Percentiles rank a stretch among this genome's conserved stretches.
Conservation (phyloP, 352 stramenopile genomes). For the Phytophthora sansomeana region DNA sequence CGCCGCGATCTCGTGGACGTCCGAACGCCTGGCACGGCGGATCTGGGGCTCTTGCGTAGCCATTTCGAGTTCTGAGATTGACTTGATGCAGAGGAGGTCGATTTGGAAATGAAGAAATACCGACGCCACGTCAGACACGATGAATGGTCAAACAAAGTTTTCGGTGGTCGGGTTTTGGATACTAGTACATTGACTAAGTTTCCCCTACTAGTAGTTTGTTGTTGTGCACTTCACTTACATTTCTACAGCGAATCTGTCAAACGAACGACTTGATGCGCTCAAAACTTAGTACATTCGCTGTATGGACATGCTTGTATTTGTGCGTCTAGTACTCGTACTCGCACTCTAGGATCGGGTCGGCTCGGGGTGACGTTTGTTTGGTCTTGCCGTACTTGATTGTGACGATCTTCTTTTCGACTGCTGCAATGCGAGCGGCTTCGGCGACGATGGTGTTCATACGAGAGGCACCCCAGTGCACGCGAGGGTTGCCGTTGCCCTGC, state of each 20-base stretch:
- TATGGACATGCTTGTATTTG: neutral
- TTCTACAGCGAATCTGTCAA: neutral
- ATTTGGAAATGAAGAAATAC: constrained; percentile 19
- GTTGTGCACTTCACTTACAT: constrained; percentile 1
- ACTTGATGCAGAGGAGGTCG: constrained; percentile 1
- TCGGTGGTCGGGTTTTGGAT: constrained; percentile 6
- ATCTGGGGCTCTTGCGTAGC: constrained; percentile 27
- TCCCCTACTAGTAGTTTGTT: constrained; percentile 18
- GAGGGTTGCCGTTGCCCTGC: constrained; percentile 43
- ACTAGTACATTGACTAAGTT: neutral
- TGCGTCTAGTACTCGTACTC: constrained; percentile 55
- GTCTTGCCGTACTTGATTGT: constrained; percentile 68
- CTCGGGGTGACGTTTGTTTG: constrained; percentile 45
- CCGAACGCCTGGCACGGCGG: constrained; percentile 25
- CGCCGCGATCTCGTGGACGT: constrained; percentile 32
- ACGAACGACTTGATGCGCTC: neutral
- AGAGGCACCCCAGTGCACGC: constrained; percentile 74
- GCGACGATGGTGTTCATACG: constrained; percentile 84
- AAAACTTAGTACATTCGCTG: neutral
- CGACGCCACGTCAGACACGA: constrained; percentile 21
- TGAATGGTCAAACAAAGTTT: constrained; percentile 3
- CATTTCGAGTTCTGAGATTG: constrained; percentile 13
- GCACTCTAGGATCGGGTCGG: constrained; percentile 62
- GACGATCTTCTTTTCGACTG: constrained; percentile 70
- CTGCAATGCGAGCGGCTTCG: constrained; percentile 73